Evolutionary conservation across 768 basidiomycete genomes (phyloP).

Genomic region (Hypsizygus marmoreus): DNA sequence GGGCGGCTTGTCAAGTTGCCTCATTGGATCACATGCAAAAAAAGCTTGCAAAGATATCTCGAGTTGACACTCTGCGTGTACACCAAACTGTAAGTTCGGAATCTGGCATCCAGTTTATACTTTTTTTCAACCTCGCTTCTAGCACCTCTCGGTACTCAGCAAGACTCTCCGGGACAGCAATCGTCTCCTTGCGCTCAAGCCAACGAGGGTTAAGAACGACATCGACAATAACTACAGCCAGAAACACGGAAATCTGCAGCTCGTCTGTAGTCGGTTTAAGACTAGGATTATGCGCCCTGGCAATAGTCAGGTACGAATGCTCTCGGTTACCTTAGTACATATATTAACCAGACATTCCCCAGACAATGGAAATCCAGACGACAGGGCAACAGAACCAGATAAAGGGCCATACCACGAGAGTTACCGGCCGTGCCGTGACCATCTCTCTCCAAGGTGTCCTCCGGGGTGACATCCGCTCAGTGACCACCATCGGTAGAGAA

Average conservation of each 20-base stretch:
- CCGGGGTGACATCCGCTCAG: conserved; percentile 26
- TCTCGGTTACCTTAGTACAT: neutral
- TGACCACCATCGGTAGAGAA: conserved; percentile 51
- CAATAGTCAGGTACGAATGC: conserved; percentile 28
- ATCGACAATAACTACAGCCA: conserved; percentile 29
- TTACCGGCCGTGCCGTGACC: conserved; percentile 40
- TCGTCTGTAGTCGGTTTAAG: conserved; percentile 44
- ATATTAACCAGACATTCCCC: neutral
- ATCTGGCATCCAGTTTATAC: neutral
- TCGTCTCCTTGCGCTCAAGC: conserved; percentile 44
- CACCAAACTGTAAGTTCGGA: conserved; percentile 25
- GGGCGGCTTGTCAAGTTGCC: conserved; percentile 43
- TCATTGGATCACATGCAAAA: conserved; percentile 21
- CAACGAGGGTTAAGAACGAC: conserved; percentile 47
- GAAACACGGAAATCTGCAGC: conserved; percentile 30
- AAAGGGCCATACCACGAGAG: conserved; percentile 21
- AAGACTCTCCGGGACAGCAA: conserved; percentile 40
- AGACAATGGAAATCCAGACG: conserved; percentile 25
- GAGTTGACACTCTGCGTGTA: conserved; percentile 28
- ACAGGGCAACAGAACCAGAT: conserved; percentile 10
- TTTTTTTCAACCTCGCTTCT: conserved; percentile 4
- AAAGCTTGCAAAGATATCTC: conserved; percentile 9
- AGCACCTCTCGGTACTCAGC: conserved; percentile 42
- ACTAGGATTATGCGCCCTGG: conserved; percentile 37
- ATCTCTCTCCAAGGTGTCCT: conserved; percentile 28